Conservation (phyloP, 768 basidiomycete species). For the Pseudohyphozyma bogoriensis region DNA sequence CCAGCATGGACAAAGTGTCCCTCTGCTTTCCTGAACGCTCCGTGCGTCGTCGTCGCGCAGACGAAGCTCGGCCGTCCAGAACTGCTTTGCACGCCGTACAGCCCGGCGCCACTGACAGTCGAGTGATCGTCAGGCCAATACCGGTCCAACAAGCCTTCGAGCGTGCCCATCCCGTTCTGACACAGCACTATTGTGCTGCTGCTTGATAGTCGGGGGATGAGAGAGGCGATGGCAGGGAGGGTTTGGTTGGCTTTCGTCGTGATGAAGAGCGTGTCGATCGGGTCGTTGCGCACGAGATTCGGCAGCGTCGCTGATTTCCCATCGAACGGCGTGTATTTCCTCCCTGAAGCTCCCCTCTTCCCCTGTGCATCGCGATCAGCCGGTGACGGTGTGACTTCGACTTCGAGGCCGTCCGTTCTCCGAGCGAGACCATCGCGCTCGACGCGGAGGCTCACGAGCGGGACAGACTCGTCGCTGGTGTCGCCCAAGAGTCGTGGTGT, state of each 20-base stretch:
- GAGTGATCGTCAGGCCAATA: constrained; percentile 54
- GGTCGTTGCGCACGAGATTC: constrained; percentile 22
- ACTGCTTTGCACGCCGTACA: too few relatives aligned
- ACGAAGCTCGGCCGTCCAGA: constrained; percentile 78
- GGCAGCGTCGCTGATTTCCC: constrained; percentile 29
- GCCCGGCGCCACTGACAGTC: not conserved
- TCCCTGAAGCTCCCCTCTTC: too few relatives aligned
- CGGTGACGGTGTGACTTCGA: constrained; percentile 27
- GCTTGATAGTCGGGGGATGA: constrained; percentile 55
- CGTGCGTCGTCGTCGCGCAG: constrained; percentile 70
- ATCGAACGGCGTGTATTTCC: too few relatives aligned
- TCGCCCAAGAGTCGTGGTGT: not conserved
- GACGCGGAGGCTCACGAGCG: constrained; percentile 20
- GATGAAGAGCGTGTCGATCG: constrained; percentile 70
- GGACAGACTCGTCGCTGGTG: not conserved
- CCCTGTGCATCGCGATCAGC: too few relatives aligned
- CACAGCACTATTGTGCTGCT: constrained; percentile 79
- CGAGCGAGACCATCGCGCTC: constrained; percentile 29
- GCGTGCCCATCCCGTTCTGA: constrained; percentile 89
- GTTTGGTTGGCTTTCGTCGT: constrained; percentile 68
- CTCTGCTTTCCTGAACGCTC: constrained; percentile 51
- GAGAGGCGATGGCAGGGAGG: constrained; percentile 47
- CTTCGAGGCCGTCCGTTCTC: constrained; percentile 27
- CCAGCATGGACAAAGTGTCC: constrained; percentile 59
- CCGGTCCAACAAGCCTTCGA: constrained; percentile 58